Conservation (phyloP, 495 filamentous ascomycete genomes). For the Penicillium ochrochloron region DNA sequence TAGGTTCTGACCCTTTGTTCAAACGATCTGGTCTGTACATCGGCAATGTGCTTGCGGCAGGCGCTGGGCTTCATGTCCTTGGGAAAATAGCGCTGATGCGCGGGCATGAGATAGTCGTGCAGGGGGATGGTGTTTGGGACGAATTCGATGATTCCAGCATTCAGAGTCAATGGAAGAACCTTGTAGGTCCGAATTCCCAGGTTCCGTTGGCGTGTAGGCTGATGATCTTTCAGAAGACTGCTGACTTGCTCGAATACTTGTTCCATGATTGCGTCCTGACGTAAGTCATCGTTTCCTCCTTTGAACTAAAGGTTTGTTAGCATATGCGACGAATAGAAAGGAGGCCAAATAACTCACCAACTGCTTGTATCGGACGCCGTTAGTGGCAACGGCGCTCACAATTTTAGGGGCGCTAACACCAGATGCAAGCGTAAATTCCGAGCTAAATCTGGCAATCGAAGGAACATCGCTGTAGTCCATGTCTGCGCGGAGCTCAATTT, state of each 20-base stretch:
- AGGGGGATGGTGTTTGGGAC: conserved; percentile 90
- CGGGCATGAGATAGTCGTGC: conserved; percentile 87
- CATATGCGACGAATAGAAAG: not conserved
- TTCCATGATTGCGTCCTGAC: conserved; percentile 99
- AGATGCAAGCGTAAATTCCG: conserved; percentile 79
- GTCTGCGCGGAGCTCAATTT: conserved; percentile 72
- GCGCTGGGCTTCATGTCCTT: conserved; percentile 74
- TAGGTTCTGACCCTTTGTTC: conserved; percentile 76
- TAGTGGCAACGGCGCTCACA: conserved; percentile 72
- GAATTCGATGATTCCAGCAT: conserved; percentile 95
- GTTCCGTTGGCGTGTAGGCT: conserved; percentile 83
- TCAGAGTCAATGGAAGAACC: conserved; percentile 82
- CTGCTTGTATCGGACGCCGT: conserved; percentile 83
- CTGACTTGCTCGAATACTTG: conserved; percentile 98
- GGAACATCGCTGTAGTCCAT: conserved; percentile 79
- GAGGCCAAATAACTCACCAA: conserved; percentile 55
- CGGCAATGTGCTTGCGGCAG: conserved; percentile 77
- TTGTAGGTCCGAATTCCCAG: conserved; percentile 94
- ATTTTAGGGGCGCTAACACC: conserved; percentile 93
- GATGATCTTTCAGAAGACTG: conserved; percentile 80
- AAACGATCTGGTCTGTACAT: conserved; percentile 67
- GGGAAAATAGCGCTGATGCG: conserved; percentile 84
- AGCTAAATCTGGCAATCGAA: conserved; percentile 66
- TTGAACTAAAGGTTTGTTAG: conserved; percentile 65
- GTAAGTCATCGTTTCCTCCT: conserved; percentile 89